phyloP scores from a whole-genome alignment of 805 yeast species.

The Ogataea ramenticola region DNA sequence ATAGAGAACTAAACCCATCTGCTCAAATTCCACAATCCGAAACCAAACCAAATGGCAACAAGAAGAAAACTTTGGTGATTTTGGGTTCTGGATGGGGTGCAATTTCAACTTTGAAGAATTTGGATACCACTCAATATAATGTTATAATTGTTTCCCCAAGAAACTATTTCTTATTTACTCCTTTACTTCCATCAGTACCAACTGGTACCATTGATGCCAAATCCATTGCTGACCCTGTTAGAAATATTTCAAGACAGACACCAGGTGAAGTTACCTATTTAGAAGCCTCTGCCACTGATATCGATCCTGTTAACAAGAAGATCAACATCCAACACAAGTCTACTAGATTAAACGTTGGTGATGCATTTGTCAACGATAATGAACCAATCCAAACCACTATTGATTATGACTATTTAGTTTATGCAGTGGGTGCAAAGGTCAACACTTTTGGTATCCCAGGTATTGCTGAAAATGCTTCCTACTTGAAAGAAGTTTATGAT shows the following conservation, averaged over 20 bases:
- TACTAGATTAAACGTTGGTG: constrained; percentile 48
- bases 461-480: constrained; percentile 80
- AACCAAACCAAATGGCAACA: constrained; percentile 40
- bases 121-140: constrained; percentile 82
- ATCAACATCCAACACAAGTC: constrained; percentile 54
- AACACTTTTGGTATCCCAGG: constrained; percentile 95
- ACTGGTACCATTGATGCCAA: constrained; percentile 87
- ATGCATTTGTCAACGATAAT: constrained; percentile 40
- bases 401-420: constrained; percentile 75
- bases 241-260: constrained; percentile 70
- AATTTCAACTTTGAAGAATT: constrained; percentile 70
- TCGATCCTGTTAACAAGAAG: constrained; percentile 65
- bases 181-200: constrained; percentile 91
- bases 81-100: constrained; percentile 96
- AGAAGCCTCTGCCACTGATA: constrained; percentile 85
- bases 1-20: constrained; percentile 55
- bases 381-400: constrained; percentile 38
- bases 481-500: constrained; percentile 85
- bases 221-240: constrained; percentile 90
- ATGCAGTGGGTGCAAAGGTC: constrained; percentile 94
- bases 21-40: constrained; percentile 51
- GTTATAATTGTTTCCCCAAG: constrained; percentile 90
- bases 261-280: constrained; percentile 73
- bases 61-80: constrained; percentile 69
- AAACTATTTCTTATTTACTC: constrained; percentile 92